These are phyloP conservation scores for Taiozyma sp. DNA, from an alignment of 1,139 yeast species.

Conservation along the genomic window DNA sequence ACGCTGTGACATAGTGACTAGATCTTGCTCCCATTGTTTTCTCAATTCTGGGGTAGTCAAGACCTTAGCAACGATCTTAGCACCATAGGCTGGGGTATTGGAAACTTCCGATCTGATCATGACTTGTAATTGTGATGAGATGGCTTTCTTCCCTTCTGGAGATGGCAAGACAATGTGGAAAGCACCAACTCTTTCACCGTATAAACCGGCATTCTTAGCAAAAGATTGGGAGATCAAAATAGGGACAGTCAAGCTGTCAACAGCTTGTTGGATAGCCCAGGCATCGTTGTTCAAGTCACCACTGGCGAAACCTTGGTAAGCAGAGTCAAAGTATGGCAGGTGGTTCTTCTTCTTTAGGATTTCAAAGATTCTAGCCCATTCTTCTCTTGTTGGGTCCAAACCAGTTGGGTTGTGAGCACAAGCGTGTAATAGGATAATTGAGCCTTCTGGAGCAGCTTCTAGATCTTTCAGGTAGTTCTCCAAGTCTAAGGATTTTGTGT, in stretches of 20 bases:
- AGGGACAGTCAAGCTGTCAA: slow-evolving; percentile 48
- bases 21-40: slow-evolving; percentile 81
- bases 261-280: slow-evolving; percentile 80
- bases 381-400: slow-evolving; percentile 82
- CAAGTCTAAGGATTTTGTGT: slow-evolving; percentile 58
- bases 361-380: slow-evolving; percentile 73
- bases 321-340: slow-evolving; percentile 88
- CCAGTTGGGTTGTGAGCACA: slow-evolving; percentile 99
- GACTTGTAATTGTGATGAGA: slow-evolving; percentile 72
- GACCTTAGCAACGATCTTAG: slow-evolving; percentile 81
- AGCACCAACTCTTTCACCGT: slow-evolving; percentile 97
- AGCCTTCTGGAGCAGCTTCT: slow-evolving; percentile 66
- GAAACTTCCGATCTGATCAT: slow-evolving; percentile 83
- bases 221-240: slow-evolving; percentile 88
- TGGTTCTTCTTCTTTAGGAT: slow-evolving; percentile 56
- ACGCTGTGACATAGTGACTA: slow-evolving; percentile 84
- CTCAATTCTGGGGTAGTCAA: slow-evolving; percentile 61
- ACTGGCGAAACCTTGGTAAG: slow-evolving; percentile 96
- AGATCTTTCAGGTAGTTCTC: slow-evolving; percentile 67
- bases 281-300: slow-evolving; percentile 86
- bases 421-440: slow-evolving; percentile 83
- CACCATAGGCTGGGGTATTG: slow-evolving; percentile 95
- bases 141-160: slow-evolving; percentile 40
- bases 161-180: slow-evolving; percentile 63
- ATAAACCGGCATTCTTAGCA: slow-evolving; percentile 96